Percentiles rank a stretch among this genome's conserved stretches.
These are phyloP conservation scores for Cajanus cajan DNA, from an alignment of 306 rosid species.

Conservation along the genomic window DNA sequence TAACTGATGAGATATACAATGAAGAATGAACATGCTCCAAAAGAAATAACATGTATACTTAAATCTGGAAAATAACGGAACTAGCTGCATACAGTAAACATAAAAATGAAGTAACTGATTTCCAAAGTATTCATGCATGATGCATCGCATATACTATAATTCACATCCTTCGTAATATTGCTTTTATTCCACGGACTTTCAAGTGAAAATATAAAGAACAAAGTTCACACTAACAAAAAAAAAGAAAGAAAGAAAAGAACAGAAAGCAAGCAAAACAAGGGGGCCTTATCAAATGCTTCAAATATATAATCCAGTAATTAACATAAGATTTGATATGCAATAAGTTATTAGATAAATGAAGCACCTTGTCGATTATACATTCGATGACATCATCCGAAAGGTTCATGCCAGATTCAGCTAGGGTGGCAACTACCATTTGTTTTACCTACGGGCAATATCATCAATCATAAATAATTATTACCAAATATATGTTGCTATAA, in stretches of 20 bases:
- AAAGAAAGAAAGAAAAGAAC: neutral
- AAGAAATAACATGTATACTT: neutral
- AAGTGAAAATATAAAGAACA: neutral
- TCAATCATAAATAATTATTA: neutral
- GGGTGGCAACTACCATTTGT: slow-evolving; percentile 95
- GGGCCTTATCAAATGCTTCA: slow-evolving; percentile 8
- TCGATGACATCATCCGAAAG: slow-evolving; percentile 84
- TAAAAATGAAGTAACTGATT: slow-evolving; percentile 1
- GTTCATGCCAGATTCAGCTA: slow-evolving; percentile 95
- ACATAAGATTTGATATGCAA: slow-evolving; percentile 11
- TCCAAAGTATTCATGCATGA: slow-evolving; percentile 2
- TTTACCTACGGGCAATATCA: slow-evolving; percentile 57
- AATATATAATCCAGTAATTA: slow-evolving; percentile 12
- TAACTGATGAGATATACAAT: slow-evolving; percentile 2
- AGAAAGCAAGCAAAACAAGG: slow-evolving; percentile 3
- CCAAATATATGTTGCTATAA: neutral
- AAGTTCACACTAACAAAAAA: neutral
- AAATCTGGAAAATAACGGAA: neutral
- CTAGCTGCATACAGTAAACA: neutral
- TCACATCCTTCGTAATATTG: neutral
- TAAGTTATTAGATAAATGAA: slow-evolving; percentile 30
- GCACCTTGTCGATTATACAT: slow-evolving; percentile 86
- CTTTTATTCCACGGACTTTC: neutral
- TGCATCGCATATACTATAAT: slow-evolving; percentile 4
- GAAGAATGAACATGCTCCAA: neutral